Evolutionary conservation across 2,329 filamentous ascomycete genomes (phyloP), one percentile per base, ranked within the genome.

Genomic region (Penicillium sclerotigenum): DNA sequence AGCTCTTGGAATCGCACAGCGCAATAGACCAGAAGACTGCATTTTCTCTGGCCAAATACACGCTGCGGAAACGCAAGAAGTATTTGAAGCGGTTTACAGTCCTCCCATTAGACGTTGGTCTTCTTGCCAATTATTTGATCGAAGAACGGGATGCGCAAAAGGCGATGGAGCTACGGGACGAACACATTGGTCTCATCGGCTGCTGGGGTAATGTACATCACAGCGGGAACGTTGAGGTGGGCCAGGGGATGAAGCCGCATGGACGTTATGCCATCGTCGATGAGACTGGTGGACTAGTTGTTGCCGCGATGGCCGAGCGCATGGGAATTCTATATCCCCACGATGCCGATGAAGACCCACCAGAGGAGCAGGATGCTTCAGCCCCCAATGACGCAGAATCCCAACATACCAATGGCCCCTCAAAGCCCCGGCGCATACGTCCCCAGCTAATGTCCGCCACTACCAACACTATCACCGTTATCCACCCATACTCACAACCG

Each of bases 41-140:
- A 0, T 99, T 95, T 69, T 95, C 91, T 2, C 79, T 97, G 56
- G 92, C 93, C 41, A 99, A 99, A 74, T 99, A 99, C 75, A 96
- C 94, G 68, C 79, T 97, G 18, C 81, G 96, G 43, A 99, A 99
- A 78, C 88, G 90, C 61, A 92, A 87, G 71, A 99, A 99, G 75
- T 97, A 96, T 71, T 83, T 97, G 61, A 87, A 89, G 66, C 82
- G 91, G 13, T 97, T 99, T 68, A 90, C 89, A 0, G 84, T 94
- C 1, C 73, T 96, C 49, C 93, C 93, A 0, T 77, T 97, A 64
- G 91, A 97, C 68, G 85, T 95, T 14, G 81, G 86, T 0, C 81
- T 85, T 61, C 78, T 97, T 59, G 85, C 86, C 20, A 84, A 91
- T 63, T 95, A 88, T 79, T 80, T 93, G 67, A 76, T 96, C 47